Conservation (phyloP, 1,284 basidiomycete genomes). For the Sparassis latifolia region DNA sequence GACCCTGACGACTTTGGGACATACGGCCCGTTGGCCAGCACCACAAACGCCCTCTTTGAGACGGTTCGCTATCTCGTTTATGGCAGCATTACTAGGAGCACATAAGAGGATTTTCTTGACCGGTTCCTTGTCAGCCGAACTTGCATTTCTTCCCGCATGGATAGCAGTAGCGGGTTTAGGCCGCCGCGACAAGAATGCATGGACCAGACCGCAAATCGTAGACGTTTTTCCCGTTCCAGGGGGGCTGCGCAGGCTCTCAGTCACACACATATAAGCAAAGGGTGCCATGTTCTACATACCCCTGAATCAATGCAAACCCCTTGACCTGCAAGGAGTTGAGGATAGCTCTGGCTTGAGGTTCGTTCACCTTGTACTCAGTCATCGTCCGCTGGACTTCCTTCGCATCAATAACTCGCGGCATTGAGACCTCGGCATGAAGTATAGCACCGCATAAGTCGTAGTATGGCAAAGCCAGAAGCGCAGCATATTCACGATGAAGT, state of each 20-base stretch:
- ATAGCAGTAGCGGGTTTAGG: constrained; percentile 43
- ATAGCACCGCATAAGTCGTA: constrained; percentile 76
- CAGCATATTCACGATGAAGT: constrained; percentile 87
- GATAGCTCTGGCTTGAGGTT: constrained; percentile 92
- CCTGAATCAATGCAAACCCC: constrained; percentile 94
- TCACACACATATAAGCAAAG: not conserved
- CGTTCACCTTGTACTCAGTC: constrained; percentile 75
- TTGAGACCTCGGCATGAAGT: constrained; percentile 57
- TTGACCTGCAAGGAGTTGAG: constrained; percentile 65
- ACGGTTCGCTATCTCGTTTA: constrained; percentile 92
- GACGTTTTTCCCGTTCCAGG: constrained; percentile 99
- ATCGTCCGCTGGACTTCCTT: constrained; percentile 65
- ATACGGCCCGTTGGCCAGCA: constrained; percentile 45
- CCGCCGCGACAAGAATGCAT: constrained; percentile 70
- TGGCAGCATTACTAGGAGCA: constrained; percentile 97
- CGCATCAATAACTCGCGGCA: constrained; percentile 39
- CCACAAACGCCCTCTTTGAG: constrained; percentile 74
- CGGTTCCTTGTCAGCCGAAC: constrained; percentile 41
- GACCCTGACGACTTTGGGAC: constrained; percentile 84
- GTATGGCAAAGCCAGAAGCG: constrained; percentile 77
- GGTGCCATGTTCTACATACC: constrained; percentile 45
- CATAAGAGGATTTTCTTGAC: constrained; percentile 84
- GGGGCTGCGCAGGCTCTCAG: constrained; percentile 48
- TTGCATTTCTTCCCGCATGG: constrained; percentile 35
- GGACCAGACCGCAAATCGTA: constrained; percentile 94